Evolutionary conservation across 1,284 basidiomycete species (phyloP), one percentile per base, ranked within the genome.

Genomic region (Fomitopsis betulina): DNA sequence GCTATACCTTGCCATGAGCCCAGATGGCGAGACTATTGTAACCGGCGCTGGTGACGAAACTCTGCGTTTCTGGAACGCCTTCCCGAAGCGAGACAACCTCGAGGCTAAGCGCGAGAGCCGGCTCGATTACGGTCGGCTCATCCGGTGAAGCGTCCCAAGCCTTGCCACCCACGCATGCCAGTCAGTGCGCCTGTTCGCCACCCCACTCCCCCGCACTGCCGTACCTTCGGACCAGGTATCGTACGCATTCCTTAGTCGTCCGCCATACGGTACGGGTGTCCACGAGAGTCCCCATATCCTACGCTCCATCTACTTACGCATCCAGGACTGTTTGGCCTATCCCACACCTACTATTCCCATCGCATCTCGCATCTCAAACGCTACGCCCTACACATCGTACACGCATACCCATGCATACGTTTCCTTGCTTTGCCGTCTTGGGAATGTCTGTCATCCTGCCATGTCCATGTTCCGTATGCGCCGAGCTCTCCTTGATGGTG

Each of bases 31-130:
- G 76, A 98, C 94, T 9, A 98, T 98, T 63, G 97, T 98, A 27
- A 98, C 96, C 0, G 96, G 96, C 3, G 96, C 97, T 0, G 96
- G 97, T 1, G 96, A 99, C 73, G 96, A 99, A 76, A 99, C 97
- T 15, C 76, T 99, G 53, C 77, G 93, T 59, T 98, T 99, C 75
- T 98, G 96, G 96, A 95, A 94, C 70, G 94, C 93, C 0, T 94
- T 92, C 72, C 91, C 88, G 58, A 91, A 84, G 75, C 82, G 78
- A 66, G 84, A 81, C 68, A 78, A 72, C 58, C 74, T 73, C 43
- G 77, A 76, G 65, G 68, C 67, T 55, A 72, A 67, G 63, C 72
- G 71, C 55, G 75, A 79, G 66, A 88, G 81, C 68, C 75, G 75
- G 60, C 70, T 88, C 58, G 85, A 88, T 67, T 86, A 85, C 71